Conservation (phyloP, 2,329 filamentous ascomycete species). For the Fusarium pininemorale region DNA sequence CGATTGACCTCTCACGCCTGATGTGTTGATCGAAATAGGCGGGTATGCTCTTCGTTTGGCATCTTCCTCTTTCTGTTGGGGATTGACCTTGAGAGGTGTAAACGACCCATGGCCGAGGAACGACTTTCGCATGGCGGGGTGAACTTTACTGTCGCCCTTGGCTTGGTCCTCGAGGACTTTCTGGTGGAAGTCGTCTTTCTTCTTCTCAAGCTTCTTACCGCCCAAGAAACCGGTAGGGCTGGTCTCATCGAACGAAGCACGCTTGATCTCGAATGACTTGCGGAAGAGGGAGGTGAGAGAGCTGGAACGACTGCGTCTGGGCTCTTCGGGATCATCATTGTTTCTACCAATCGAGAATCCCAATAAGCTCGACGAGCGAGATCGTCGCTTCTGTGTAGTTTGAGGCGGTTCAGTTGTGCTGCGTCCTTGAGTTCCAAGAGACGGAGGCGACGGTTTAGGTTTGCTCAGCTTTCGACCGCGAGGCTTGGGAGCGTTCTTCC, state of each 20-base stretch:
- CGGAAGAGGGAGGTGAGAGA: slow-evolving; percentile 50
- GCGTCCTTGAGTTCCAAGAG: slow-evolving; percentile 18
- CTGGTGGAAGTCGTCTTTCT: slow-evolving; percentile 48
- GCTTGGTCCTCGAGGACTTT: slow-evolving; percentile 41
- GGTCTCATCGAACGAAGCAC: slow-evolving; percentile 46
- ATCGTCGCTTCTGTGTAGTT: slow-evolving; percentile 34
- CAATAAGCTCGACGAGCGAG: slow-evolving; percentile 42
- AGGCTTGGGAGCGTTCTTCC: slow-evolving; percentile 36
- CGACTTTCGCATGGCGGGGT: slow-evolving; percentile 48
- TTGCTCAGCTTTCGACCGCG: slow-evolving; percentile 47
- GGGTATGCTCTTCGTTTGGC: slow-evolving; percentile 47
- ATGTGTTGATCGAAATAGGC: slow-evolving; percentile 49
- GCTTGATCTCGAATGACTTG: slow-evolving; percentile 48
- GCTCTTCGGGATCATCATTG: slow-evolving; percentile 35
- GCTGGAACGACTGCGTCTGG: slow-evolving; percentile 47
- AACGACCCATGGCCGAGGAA: slow-evolving; percentile 40
- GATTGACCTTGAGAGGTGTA: slow-evolving; percentile 41
- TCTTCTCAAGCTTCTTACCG: slow-evolving; percentile 52
- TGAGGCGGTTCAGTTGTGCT: slow-evolving; percentile 30
- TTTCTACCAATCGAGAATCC: slow-evolving; percentile 36
- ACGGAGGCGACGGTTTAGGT: slow-evolving; percentile 40
- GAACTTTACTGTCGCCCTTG: slow-evolving; percentile 42
- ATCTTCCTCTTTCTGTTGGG: slow-evolving; percentile 38
- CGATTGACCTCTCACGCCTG: slow-evolving; percentile 40
- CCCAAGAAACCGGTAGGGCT: slow-evolving; percentile 52